Base-by-base conservation (phyloP, 192 early-diverging fungal genomes). In the Coemansia sp. region DNA sequence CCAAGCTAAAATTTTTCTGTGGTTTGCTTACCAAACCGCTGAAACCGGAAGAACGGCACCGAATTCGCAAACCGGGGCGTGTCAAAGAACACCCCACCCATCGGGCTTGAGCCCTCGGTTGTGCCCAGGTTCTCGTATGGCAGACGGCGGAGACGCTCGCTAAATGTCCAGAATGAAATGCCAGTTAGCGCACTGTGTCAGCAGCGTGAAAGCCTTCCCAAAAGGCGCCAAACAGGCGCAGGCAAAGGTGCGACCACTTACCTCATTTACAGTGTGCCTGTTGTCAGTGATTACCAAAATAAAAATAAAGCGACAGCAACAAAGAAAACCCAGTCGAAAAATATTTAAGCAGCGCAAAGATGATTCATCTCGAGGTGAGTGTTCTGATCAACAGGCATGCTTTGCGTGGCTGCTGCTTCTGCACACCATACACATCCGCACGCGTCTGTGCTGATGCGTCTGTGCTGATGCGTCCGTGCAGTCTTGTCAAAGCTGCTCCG, bases 11-110 rank as follows among this genome's bases (percentile, higher is more conserved):
- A 45, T 10, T 45, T 23, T 24, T 15, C 11, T 52, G 4, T 22
- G 15, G 5, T 3, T 19, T 53, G 49, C 76, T 64, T 73, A 79
- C 76, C 76, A 59, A 70, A 79, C 9, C 76, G 67, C 71, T 79
- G 76, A 50, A 79, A 69, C 61, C 72, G 71, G 27, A 73, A 79
- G 54, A 79, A 79, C 21, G 76, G 76, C 17, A 69, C 76, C 23
- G 72, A 65, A 65, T 80, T 80, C 51, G 77, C 77, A 65, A 80
- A 80, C 56, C 77, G 77, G 15, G 77, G 77, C 8, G 77, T 80
- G 69, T 74, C 72, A 25, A 80, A 80, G 52, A 76, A 60, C 68
- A 67, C 54, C 17, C 70, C 61, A n/a, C 73, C 73, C 63, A 80
- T 74, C 38, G 72, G 77, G 64, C 72, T 73, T 4, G 72, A 64